Conservation (phyloP, 2,329 filamentous ascomycete species). For the Trichoderma gracile region DNA sequence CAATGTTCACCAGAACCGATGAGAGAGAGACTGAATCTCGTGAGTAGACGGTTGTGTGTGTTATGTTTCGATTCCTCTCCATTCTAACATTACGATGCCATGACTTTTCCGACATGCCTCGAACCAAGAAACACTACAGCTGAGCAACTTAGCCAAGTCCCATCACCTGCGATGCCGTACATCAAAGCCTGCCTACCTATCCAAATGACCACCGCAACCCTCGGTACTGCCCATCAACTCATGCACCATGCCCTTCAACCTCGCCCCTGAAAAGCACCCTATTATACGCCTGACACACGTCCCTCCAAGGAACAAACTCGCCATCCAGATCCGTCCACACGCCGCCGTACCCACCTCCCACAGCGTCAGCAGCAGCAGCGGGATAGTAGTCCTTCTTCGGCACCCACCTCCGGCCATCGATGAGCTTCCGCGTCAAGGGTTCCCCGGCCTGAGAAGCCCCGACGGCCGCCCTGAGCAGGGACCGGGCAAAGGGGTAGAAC, state of each 20-base stretch:
- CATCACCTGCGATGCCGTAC: too few species aligned
- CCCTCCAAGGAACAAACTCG: constrained; percentile 34
- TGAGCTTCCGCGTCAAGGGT: constrained; percentile 33
- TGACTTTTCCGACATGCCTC: too few species aligned
- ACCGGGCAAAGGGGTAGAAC: constrained; percentile 41
- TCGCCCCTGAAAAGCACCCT: constrained; percentile 33
- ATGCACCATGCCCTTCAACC: constrained; percentile 10
- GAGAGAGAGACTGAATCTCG: too few species aligned
- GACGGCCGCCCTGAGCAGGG: constrained; percentile 36
- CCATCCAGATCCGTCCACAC: constrained; percentile 31
- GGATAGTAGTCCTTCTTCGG: constrained; percentile 30
- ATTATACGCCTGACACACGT: constrained; percentile 35
- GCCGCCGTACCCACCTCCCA: constrained; percentile 31
- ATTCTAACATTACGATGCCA: background rate
- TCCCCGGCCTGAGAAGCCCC: constrained; percentile 31
- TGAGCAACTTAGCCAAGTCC: too few species aligned
- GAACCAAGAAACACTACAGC: background rate
- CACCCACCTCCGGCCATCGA: constrained; percentile 39
- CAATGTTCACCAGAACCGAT: too few species aligned
- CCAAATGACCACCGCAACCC: background rate
- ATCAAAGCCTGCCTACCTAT: background rate
- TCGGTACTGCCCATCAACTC: background rate
- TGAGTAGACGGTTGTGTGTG: too few species aligned
- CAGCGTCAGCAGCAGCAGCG: background rate
- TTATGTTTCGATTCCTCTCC: background rate